A percentile compares a stretch with the other conserved stretches of the same genome.
Evolutionary conservation across 306 rosid genomes (phyloP).

Genomic region (Neltuma alba): DNA sequence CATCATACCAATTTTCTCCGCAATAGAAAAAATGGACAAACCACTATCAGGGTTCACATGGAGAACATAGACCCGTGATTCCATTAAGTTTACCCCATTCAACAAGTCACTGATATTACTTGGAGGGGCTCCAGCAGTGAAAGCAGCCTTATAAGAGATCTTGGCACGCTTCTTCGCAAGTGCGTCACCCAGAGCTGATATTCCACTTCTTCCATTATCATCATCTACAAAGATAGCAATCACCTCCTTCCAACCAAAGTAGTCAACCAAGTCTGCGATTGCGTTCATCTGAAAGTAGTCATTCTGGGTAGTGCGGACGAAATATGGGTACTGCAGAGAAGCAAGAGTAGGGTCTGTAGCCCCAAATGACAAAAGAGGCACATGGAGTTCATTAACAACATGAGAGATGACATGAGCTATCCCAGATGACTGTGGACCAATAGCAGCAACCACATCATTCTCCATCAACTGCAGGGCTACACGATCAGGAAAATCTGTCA

Average conservation of each 20-base stretch:
- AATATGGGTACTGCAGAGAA: constrained; percentile 73
- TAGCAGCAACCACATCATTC: constrained; percentile 66
- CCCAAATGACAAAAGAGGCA: constrained; percentile 82
- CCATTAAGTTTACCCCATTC: constrained; percentile 71
- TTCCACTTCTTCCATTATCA: constrained; percentile 82
- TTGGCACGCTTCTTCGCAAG: constrained; percentile 67
- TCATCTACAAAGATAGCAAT: constrained; percentile 84
- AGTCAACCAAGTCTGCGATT: constrained; percentile 67
- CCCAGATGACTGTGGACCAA: constrained; percentile 88
- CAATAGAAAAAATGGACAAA: constrained; percentile 57
- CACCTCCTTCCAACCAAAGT: constrained; percentile 72
- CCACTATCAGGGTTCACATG: constrained; percentile 92
- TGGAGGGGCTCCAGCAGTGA: constrained; percentile 52
- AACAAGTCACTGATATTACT: constrained; percentile 52
- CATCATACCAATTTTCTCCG: constrained; percentile 70
- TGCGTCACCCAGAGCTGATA: constrained; percentile 73
- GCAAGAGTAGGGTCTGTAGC: constrained; percentile 85
- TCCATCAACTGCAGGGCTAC: constrained; percentile 80
- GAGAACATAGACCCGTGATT: constrained; percentile 79
- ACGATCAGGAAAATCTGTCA: constrained; percentile 39
- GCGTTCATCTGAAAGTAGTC: constrained; percentile 80
- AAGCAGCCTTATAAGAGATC: constrained; percentile 80
- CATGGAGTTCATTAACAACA: constrained; percentile 74
- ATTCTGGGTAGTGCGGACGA: constrained; percentile 74
- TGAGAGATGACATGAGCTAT: constrained; percentile 81